These are phyloP conservation scores for Geotrichum klebahnii DNA, from an alignment of 1,139 yeast genomes.

Conservation along the genomic window DNA sequence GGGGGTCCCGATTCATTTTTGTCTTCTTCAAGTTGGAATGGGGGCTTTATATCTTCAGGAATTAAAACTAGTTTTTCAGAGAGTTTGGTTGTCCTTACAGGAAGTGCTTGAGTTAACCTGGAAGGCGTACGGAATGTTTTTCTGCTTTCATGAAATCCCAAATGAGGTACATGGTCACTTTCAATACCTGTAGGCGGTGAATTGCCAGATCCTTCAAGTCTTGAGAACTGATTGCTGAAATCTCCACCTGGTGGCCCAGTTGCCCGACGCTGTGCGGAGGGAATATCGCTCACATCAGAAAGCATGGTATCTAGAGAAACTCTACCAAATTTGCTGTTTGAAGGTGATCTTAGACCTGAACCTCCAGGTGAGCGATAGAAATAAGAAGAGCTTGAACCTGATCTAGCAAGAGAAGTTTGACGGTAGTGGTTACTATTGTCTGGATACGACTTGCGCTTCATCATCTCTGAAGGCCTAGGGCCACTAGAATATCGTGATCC, in stretches of 20 bases:
- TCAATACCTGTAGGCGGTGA: too few species aligned
- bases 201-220: too few species aligned
- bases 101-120: constrained; percentile 55
- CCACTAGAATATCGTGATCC: not conserved
- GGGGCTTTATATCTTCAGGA: constrained; percentile 57
- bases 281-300: constrained; percentile 76
- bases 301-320: constrained; percentile 43
- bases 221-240: too few species aligned
- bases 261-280: constrained; percentile 60
- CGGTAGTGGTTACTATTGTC: not conserved
- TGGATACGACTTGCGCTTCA: not conserved
- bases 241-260: constrained; percentile 9
- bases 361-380: not conserved
- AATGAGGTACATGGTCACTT: too few species aligned
- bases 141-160: constrained; percentile 12
- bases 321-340: constrained; percentile 25
- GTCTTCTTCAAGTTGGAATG: constrained; percentile 29
- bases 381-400: not conserved
- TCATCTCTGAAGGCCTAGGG: not conserved
- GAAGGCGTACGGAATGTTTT: constrained; percentile 24
- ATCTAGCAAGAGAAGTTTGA: not conserved
- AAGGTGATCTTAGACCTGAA: not conserved
- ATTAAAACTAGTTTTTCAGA: constrained; percentile 82
- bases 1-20: constrained; percentile 28
- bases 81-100: constrained; percentile 80